Evolutionary conservation across 1,284 basidiomycete species (phyloP), one percentile per base, ranked within the genome.

Genomic region (Anthracocystis walkeri): DNA sequence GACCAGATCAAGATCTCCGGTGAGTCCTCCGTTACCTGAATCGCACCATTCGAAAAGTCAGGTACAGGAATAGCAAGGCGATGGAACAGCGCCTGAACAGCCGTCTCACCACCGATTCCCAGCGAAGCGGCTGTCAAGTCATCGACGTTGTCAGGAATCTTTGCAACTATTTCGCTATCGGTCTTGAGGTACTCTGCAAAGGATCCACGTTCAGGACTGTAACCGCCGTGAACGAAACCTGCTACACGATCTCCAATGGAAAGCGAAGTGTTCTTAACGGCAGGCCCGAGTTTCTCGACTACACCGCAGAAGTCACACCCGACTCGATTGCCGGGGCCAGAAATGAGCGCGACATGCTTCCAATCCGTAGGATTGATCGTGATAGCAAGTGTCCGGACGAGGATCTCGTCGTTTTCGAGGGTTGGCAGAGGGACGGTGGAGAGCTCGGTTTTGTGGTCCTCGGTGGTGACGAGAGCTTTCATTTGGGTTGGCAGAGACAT

Each of bases 281-380:
- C 40, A 25, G 69, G 61, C 1, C 71, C 90, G 40, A 91, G 81
- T 52, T 87, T 86, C 23, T 87, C 88, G 23, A 91, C 88, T 4
- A 87, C 85, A 12, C 91, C 91, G 31, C 88, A 87, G 50, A 88
- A 88, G 76, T 92, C 91, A 20, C 85, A 87, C 6, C 91, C 91
- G 11, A 89, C 82, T 7, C 89, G 83, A 8, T 87, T 85, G 45
- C 83, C 83, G 10, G 83, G 78, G 75, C 77, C 85, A 4, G 76
- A 59, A 23, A 82, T 64, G 49, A 79, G 59, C 83, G 86, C 85
- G 84, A 81, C 86, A 85, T 69, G 81, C 78, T 82, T 81, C 81
- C 79, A 81, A 57, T 84, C 82, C 14, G 82, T 83, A 7, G 82
- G 82, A 65, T 84, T 84, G 64, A 84, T 73, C 3, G 80, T 80